A percentile compares a stretch with the other conserved stretches of the same genome.
phyloP scores from a whole-genome alignment of 768 basidiomycete species.

The Leccinum boreale region DNA sequence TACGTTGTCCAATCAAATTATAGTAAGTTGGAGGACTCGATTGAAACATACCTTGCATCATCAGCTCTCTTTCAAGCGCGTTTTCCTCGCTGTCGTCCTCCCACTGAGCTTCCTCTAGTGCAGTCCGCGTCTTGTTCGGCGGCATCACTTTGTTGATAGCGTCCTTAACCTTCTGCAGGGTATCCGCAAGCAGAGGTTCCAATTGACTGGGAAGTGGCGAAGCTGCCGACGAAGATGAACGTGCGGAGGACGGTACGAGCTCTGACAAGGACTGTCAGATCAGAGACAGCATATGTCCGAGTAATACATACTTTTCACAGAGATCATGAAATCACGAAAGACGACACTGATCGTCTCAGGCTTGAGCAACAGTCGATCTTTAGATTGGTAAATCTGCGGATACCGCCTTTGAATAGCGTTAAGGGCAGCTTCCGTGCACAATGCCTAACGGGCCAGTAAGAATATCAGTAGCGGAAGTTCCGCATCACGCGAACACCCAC shows the following conservation, averaged over 20 bases:
- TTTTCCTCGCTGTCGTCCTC: conserved; percentile 80
- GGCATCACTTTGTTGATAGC: conserved; percentile 78
- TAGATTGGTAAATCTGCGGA: conserved; percentile 95
- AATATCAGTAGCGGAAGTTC: conserved; percentile 1
- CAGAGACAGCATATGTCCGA: not conserved
- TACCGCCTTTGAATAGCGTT: conserved; percentile 96
- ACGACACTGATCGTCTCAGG: conserved; percentile 83
- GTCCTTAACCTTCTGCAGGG: conserved; percentile 68
- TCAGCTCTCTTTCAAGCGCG: conserved; percentile 85
- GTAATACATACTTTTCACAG: conserved; percentile 78
- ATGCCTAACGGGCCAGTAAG: conserved; percentile 48
- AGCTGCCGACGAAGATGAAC: conserved; percentile 85
- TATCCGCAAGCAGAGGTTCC: conserved; percentile 65
- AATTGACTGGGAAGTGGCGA: conserved; percentile 84
- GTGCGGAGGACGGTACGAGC: conserved; percentile 90
- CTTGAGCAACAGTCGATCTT: conserved; percentile 77
- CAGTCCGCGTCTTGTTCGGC: conserved; percentile 72
- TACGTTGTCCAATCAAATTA: conserved; percentile 29
- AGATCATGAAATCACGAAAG: conserved; percentile 94
- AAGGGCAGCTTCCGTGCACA: conserved; percentile 95
- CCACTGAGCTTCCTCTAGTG: conserved; percentile 93
- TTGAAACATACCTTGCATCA: conserved; percentile 68
- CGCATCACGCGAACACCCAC: conserved; percentile 42
- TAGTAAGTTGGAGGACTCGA: not conserved
- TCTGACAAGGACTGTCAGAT: conserved; percentile 47